phyloP scores from a whole-genome alignment of 164 flowering plant genomes.

The Chimonanthus salicifolius region DNA sequence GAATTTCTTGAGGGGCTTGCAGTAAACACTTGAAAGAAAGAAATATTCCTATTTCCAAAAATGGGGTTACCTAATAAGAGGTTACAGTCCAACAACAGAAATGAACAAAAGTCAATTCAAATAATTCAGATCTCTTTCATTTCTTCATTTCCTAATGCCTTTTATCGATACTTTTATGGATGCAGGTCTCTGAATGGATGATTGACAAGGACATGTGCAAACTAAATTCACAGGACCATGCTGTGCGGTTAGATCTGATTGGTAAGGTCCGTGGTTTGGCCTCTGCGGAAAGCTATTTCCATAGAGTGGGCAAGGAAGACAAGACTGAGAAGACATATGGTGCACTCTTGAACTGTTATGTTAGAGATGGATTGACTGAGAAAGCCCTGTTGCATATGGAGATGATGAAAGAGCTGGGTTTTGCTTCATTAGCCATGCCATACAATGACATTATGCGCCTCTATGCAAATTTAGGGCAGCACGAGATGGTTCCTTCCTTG shows the following conservation, averaged over 20 bases:
- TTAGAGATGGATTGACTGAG: conserved; percentile 21
- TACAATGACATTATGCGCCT: conserved; percentile 38
- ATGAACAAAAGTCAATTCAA: too few relatives aligned
- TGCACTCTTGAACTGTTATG: conserved; percentile 41
- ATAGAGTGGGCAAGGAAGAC: conserved; percentile 14
- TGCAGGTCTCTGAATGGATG: conserved; percentile 90
- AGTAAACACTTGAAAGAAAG: too few relatives aligned
- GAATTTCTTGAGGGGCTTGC: too few relatives aligned
- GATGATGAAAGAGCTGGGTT: conserved; percentile 29
- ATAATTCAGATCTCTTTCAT: too few relatives aligned
- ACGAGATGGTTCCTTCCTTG: conserved; percentile 37
- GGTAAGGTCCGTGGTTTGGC: conserved; percentile 32
- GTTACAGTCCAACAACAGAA: too few relatives aligned
- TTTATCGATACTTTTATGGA: not conserved
- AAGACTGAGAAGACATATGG: conserved; percentile 22
- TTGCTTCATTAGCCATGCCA: conserved; percentile 10
- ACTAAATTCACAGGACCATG: conserved; percentile 37
- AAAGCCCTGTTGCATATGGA: conserved; percentile 39
- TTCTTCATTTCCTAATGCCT: too few relatives aligned
- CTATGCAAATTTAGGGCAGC: conserved; percentile 24
- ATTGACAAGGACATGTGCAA: conserved; percentile 34
- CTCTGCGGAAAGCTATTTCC: conserved; percentile 37
- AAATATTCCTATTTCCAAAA: too few relatives aligned
- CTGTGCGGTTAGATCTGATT: conserved; percentile 32
- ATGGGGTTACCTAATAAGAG: too few relatives aligned